Conservation (phyloP, 495 filamentous ascomycete species). For the Cairneyella variabilis region DNA sequence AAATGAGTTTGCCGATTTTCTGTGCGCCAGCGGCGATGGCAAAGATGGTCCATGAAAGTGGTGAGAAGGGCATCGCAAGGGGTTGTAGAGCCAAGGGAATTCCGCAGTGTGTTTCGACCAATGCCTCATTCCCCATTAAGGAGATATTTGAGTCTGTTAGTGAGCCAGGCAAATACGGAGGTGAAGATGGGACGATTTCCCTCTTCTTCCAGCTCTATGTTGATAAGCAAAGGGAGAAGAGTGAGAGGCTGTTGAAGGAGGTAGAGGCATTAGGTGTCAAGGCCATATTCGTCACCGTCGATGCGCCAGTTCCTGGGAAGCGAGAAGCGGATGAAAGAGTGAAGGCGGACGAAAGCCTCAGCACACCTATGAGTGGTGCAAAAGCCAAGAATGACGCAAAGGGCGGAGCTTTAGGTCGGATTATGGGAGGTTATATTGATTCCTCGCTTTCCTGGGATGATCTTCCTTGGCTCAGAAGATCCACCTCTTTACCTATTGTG, state of each 20-base stretch:
- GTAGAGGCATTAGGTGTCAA: constrained; percentile 57
- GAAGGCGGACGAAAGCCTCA: constrained; percentile 50
- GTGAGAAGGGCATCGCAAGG: constrained; percentile 65
- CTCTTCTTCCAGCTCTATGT: constrained; percentile 86
- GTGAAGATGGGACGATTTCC: constrained; percentile 27
- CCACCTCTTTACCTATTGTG: constrained; percentile 46
- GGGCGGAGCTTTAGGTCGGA: constrained; percentile 65
- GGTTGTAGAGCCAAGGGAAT: constrained; percentile 49
- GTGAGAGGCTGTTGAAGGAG: constrained; percentile 57
- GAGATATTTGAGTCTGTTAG: constrained; percentile 53
- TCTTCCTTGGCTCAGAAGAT: constrained; percentile 49
- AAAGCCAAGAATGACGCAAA: constrained; percentile 60
- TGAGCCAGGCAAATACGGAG: constrained; percentile 17
- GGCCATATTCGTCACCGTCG: constrained; percentile 65
- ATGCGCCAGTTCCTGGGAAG: constrained; percentile 62
- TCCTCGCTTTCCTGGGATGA: constrained; percentile 73
- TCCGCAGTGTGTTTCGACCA: constrained; percentile 62
- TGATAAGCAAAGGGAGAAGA: constrained; percentile 64
- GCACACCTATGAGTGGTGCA: constrained; percentile 55
- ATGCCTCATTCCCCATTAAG: constrained; percentile 61
- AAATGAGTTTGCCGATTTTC: constrained; percentile 60
- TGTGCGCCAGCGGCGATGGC: constrained; percentile 74
- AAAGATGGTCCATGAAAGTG: constrained; percentile 64
- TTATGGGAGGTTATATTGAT: constrained; percentile 72
- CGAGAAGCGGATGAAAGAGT: constrained; percentile 55